A percentile compares a stretch with the other conserved stretches of the same genome.
Conservation (phyloP, 148 eudicot genomes). For the Rhododendron molle region DNA sequence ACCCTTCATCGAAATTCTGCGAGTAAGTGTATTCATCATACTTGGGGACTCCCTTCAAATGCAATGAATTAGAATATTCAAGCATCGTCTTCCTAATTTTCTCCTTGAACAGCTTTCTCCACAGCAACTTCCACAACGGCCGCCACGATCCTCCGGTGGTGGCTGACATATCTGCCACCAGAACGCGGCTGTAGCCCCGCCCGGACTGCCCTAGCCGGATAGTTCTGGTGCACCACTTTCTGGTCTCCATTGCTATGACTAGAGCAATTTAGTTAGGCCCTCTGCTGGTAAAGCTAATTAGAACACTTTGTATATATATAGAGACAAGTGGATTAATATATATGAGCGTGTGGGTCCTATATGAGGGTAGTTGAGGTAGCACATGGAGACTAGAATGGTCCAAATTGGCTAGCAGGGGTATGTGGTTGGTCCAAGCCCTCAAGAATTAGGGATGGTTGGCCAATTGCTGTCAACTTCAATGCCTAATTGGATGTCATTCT, state of each 20-base stretch:
- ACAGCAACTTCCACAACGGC: conserved; percentile 30
- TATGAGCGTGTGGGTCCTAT: background rate
- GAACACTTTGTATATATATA: background rate
- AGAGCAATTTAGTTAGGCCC: background rate
- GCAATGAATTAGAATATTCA: conserved; percentile 6
- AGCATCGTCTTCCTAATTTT: conserved; percentile 30
- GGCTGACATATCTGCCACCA: background rate
- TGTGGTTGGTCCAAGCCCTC: no score
- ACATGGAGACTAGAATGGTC: background rate
- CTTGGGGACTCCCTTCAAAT: conserved; percentile 9
- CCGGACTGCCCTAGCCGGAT: conserved; percentile 28
- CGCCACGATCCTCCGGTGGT: background rate
- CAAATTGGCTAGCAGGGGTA: background rate
- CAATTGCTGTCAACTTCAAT: no score
- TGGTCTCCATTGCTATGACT: conserved; percentile 21
- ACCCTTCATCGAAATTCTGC: conserved; percentile 51
- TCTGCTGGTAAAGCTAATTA: background rate
- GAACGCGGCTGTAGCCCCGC: background rate
- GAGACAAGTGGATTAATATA: background rate
- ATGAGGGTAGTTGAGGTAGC: background rate
- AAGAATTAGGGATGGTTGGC: background rate
- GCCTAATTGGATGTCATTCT: no score
- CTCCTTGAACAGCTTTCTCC: conserved; percentile 32
- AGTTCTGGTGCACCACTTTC: conserved; percentile 13
- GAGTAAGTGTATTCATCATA: conserved; percentile 47